Evolutionary conservation across 257 asterid genomes (phyloP).

Genomic region (Cordia subcordata): DNA sequence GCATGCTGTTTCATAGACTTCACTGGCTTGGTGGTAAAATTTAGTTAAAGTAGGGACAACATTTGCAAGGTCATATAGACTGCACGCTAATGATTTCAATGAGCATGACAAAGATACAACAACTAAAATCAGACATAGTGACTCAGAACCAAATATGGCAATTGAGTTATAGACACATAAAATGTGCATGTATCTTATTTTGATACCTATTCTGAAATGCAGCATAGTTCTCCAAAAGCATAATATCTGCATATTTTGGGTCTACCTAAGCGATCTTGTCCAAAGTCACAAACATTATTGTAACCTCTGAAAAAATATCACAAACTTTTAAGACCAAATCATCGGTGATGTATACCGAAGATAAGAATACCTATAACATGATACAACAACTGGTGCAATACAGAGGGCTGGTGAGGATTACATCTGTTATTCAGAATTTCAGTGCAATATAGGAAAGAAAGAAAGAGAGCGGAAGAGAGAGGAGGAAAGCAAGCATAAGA

Average conservation of each 20-base stretch:
- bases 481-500: no score
- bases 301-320: constrained; percentile 59
- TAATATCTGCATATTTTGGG: constrained; percentile 67
- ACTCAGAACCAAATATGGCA: background rate
- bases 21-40: constrained; percentile 98
- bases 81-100: constrained; percentile 36
- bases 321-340: constrained; percentile 16
- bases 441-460: no score
- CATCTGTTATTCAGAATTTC: no score
- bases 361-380: no score
- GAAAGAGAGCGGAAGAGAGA: no score
- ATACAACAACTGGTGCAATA: no score
- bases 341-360: no score
- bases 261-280: constrained; percentile 91
- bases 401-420: no score
- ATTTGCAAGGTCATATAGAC: constrained; percentile 95
- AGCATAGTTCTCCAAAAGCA: constrained; percentile 95
- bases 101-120: constrained; percentile 20
- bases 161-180: background rate
- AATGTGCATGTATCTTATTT: background rate
- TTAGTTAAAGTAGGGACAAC: constrained; percentile 91
- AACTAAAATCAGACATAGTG: background rate
- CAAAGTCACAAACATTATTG: constrained; percentile 93
- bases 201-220: constrained; percentile 94
- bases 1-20: constrained; percentile 90